Conservation (phyloP, 306 rosid genomes). For the Quercus robur region DNA sequence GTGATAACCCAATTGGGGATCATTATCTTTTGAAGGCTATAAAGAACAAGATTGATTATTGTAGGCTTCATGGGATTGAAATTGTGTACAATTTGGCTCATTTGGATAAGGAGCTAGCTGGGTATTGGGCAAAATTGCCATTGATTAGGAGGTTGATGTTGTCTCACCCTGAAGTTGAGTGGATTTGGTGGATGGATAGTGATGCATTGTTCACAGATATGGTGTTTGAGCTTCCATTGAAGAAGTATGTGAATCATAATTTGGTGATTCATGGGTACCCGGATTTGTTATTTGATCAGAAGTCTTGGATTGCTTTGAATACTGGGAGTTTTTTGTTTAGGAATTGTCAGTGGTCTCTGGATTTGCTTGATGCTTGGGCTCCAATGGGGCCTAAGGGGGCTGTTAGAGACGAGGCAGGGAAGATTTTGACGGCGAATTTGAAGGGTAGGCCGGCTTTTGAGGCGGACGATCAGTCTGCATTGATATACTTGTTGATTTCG, state of each 20-base stretch:
- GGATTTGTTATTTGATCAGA: constrained; percentile 87
- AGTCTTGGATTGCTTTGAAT: constrained; percentile 94
- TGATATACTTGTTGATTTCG: constrained; percentile 81
- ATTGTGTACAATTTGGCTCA: constrained; percentile 94
- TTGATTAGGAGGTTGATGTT: constrained; percentile 81
- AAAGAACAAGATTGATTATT: constrained; percentile 93
- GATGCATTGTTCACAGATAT: constrained; percentile 95
- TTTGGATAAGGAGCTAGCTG: constrained; percentile 90
- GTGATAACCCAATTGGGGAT: constrained; percentile 94
- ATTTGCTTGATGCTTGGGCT: constrained; percentile 97
- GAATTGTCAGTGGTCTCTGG: constrained; percentile 97
- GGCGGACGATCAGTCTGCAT: constrained; percentile 95
- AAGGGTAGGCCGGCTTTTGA: constrained; percentile 97
- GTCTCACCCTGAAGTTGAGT: constrained; percentile 95
- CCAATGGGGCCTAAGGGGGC: constrained; percentile 98
- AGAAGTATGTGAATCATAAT: constrained; percentile 62
- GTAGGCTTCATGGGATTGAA: constrained; percentile 94
- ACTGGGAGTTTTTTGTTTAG: constrained; percentile 88
- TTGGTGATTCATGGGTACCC: constrained; percentile 94
- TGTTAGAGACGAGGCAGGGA: constrained; percentile 82
- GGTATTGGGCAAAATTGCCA: constrained; percentile 97
- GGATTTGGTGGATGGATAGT: constrained; percentile 99
- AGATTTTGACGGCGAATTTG: constrained; percentile 73
- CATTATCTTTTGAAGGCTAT: constrained; percentile 79
- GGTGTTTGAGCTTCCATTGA: constrained; percentile 76